Percentiles rank a stretch among this genome's conserved stretches.
These are phyloP conservation scores for Alternaria metachromatica DNA, from an alignment of 2,329 filamentous ascomycete genomes.

Conservation along the genomic window DNA sequence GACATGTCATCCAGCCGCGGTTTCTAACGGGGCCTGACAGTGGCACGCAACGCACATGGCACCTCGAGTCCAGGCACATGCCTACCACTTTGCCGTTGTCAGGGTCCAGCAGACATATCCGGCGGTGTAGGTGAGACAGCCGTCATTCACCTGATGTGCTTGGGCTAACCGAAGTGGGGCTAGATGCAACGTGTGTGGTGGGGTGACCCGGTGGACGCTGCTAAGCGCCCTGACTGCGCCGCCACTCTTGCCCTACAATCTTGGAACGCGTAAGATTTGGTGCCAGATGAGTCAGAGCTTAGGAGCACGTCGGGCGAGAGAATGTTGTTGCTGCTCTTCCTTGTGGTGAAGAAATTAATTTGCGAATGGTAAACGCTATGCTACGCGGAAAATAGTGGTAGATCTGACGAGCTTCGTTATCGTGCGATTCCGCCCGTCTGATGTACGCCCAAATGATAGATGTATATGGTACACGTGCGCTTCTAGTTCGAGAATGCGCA, in stretches of 20 bases:
- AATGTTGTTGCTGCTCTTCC: neutral
- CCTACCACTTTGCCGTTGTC: neutral
- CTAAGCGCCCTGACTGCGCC: conserved; percentile 1
- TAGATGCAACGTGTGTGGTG: neutral
- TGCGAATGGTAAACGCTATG: neutral
- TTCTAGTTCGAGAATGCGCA: neutral
- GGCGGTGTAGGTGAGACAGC: conserved; percentile 14
- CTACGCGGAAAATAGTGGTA: neutral
- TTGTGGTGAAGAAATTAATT: neutral
- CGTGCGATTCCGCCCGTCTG: neutral
- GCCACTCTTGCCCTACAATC: neutral
- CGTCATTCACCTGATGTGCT: conserved; percentile 11
- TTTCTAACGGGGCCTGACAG: conserved; percentile 7
- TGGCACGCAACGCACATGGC: conserved; percentile 8
- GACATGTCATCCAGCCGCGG: conserved; percentile 10
- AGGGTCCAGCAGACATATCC: conserved; percentile 6
- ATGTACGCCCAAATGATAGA: conserved; percentile 1
- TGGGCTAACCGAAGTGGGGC: neutral
- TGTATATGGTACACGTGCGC: conserved; percentile 13
- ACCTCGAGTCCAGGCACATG: conserved; percentile 4
- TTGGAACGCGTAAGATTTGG: neutral
- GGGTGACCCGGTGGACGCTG: neutral
- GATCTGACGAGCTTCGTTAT: neutral
- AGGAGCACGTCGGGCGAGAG: neutral
- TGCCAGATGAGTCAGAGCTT: neutral